phyloP scores from a whole-genome alignment of 306 rosid species.

The Quercus robur region DNA sequence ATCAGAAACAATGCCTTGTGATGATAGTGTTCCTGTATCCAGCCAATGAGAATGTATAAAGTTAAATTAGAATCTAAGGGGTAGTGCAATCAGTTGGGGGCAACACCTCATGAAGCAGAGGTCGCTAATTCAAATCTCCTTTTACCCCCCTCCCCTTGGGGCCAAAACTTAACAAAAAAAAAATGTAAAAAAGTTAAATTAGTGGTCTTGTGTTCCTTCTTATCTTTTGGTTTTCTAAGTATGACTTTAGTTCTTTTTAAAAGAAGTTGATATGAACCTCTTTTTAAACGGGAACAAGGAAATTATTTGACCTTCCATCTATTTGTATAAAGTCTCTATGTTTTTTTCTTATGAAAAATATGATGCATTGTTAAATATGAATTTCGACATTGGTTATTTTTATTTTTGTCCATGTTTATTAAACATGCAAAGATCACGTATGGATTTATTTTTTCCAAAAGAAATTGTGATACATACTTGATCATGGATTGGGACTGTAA shows the following conservation, averaged over 20 bases:
- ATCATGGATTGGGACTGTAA: neutral
- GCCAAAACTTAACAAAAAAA: too few species aligned
- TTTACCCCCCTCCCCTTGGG: too few species aligned
- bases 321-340: slow-evolving; percentile 23
- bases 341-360: slow-evolving; percentile 1
- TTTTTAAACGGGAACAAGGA: neutral
- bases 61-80: too few species aligned
- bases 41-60: slow-evolving; percentile 39
- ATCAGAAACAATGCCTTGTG: slow-evolving; percentile 48
- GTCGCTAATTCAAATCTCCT: too few species aligned
- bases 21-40: slow-evolving; percentile 44
- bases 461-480: neutral
- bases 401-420: neutral
- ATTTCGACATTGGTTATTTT: slow-evolving; percentile 2
- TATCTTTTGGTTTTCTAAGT: slow-evolving; percentile 16
- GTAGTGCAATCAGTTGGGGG: too few species aligned
- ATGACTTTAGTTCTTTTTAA: slow-evolving; percentile 9
- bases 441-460: neutral
- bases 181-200: neutral
- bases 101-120: too few species aligned
- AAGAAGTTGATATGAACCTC: slow-evolving; percentile 13
- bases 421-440: neutral
- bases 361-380: slow-evolving; percentile 8
- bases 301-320: slow-evolving; percentile 1
- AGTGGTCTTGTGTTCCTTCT: neutral